A percentile compares a stretch with the other conserved stretches of the same genome.
These are phyloP conservation scores for Blastobotrys americana DNA, from an alignment of 805 yeast species.

Conservation along the genomic window DNA sequence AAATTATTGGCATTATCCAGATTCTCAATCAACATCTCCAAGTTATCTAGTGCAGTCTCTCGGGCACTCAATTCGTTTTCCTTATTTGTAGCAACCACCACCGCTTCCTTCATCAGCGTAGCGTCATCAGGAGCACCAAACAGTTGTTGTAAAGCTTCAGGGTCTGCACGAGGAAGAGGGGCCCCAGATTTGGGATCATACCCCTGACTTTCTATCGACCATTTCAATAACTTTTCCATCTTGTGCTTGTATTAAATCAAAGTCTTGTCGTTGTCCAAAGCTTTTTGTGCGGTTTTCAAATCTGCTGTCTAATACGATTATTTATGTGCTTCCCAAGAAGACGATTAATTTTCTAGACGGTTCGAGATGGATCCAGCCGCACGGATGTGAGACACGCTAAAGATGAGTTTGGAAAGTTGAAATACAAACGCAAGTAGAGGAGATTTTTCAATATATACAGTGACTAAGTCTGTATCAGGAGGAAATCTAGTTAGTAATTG, in stretches of 20 bases:
- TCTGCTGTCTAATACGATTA: background rate
- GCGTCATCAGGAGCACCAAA: slow-evolving; percentile 86
- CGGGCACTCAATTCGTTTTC: slow-evolving; percentile 58
- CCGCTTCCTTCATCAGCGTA: slow-evolving; percentile 72
- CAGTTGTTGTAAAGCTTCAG: slow-evolving; percentile 68
- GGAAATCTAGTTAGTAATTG: too few relatives aligned
- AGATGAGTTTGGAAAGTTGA: too few relatives aligned
- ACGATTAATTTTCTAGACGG: background rate
- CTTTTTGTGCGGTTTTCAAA: background rate
- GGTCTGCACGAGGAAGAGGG: slow-evolving; percentile 56
- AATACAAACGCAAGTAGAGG: too few relatives aligned
- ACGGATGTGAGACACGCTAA: too few relatives aligned
- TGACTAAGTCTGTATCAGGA: too few relatives aligned
- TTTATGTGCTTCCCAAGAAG: too few relatives aligned
- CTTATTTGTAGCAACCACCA: slow-evolving; percentile 49
- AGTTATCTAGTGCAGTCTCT: slow-evolving; percentile 75
- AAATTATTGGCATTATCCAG: slow-evolving; percentile 92
- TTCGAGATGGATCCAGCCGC: background rate
- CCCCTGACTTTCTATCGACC: slow-evolving; percentile 80
- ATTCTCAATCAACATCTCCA: slow-evolving; percentile 89
- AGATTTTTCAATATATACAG: too few relatives aligned
- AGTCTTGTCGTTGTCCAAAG: background rate
- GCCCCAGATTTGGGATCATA: slow-evolving; percentile 39
- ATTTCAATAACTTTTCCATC: slow-evolving; percentile 89
- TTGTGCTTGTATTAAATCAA: too few relatives aligned